A percentile compares a stretch with the other conserved stretches of the same genome.
These are phyloP conservation scores for Malassezia pachydermatis DNA, from an alignment of 1,284 basidiomycete genomes.

Conservation along the genomic window DNA sequence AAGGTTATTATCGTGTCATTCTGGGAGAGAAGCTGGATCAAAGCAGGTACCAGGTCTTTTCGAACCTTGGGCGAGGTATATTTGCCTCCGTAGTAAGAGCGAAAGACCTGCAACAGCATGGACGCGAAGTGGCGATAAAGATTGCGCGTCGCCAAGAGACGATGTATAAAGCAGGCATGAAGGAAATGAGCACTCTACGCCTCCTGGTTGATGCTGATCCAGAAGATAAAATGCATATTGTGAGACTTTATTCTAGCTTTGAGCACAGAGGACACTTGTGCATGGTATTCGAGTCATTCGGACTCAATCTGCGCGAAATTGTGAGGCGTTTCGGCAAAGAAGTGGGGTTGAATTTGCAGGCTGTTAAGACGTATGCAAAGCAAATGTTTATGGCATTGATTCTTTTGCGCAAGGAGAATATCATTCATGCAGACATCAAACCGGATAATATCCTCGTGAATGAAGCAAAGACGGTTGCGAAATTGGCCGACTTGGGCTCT, in stretches of 20 bases:
- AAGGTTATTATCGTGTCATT: slow-evolving; percentile 91
- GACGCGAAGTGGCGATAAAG: slow-evolving; percentile 84
- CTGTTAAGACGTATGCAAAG: slow-evolving; percentile 93
- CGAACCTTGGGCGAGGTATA: slow-evolving; percentile 92
- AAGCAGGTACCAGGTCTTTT: slow-evolving; percentile 87
- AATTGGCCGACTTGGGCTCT: slow-evolving; percentile 91
- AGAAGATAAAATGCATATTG: slow-evolving; percentile 90
- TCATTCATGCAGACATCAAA: slow-evolving; percentile 91
- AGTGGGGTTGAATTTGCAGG: slow-evolving; percentile 86
- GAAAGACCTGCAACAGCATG: slow-evolving; percentile 53
- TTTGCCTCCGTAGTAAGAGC: slow-evolving; percentile 92
- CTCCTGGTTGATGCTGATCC: slow-evolving; percentile 79
- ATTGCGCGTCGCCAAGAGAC: slow-evolving; percentile 91
- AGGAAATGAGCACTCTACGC: slow-evolving; percentile 79
- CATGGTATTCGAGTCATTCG: slow-evolving; percentile 75
- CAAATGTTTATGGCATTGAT: slow-evolving; percentile 84
- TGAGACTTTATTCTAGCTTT: slow-evolving; percentile 81
- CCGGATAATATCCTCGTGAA: slow-evolving; percentile 55
- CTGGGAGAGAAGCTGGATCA: slow-evolving; percentile 82
- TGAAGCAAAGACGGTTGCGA: slow-evolving; percentile 83
- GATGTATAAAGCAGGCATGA: slow-evolving; percentile 91
- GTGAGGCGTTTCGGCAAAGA: slow-evolving; percentile 99
- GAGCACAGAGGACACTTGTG: slow-evolving; percentile 94
- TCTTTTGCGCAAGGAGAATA: slow-evolving; percentile 72
- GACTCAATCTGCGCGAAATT: slow-evolving; percentile 95